Base-by-base conservation (phyloP, 2,329 filamentous ascomycete genomes). In the Ilyonectria destructans region DNA sequence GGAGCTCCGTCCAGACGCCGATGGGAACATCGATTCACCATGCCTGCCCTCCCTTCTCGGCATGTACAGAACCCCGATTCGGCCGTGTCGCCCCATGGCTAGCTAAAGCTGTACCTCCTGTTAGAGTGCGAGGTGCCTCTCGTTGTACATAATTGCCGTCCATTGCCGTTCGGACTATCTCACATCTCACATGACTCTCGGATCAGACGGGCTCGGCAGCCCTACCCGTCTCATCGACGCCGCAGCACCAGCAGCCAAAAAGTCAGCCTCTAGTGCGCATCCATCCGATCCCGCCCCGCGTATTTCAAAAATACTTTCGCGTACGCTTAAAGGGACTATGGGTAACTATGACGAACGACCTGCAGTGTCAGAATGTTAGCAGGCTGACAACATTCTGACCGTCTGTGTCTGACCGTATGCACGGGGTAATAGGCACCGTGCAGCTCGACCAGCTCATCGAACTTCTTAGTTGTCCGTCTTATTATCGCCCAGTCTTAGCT, bases 1-100 rank as follows among this genome's bases (percentile, higher is more conserved):
- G 61, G 64, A 33, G 43, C 45, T 60, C 62, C 69, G 26, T 19
- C 17, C 17, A 19, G 48, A 31, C 26, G 15, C 26, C 31, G 31
- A 33, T 33, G 31, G 31, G 31, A 33, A 33, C 8, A 33, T 33
- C 31, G 31, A 33, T 33, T 12, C 31, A 33, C 31, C 31, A 33
- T 33, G 31, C 31, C 12, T 33, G 31, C 31, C 31, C n/a, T n/a
- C 5, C 2, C 15, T 17, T 43, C 40, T 43, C 40, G 40, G 40
- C 40, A 43, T 17, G 40, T 43, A 8, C 6, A 19, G 8, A 43
- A 43, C 40, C 40, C 40, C 40, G 40, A 43, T 43, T 5, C 1
- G 40, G 17, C 40, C 15, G 17, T 43, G 31, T 12, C 31, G 2
- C 31, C 31, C 31, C 31, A 12, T 9, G 31, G 31, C 31, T 12